These are phyloP conservation scores for Trypanosoma rangeli DNA, from an alignment of 208 protist genomes.

Conservation along the genomic window DNA sequence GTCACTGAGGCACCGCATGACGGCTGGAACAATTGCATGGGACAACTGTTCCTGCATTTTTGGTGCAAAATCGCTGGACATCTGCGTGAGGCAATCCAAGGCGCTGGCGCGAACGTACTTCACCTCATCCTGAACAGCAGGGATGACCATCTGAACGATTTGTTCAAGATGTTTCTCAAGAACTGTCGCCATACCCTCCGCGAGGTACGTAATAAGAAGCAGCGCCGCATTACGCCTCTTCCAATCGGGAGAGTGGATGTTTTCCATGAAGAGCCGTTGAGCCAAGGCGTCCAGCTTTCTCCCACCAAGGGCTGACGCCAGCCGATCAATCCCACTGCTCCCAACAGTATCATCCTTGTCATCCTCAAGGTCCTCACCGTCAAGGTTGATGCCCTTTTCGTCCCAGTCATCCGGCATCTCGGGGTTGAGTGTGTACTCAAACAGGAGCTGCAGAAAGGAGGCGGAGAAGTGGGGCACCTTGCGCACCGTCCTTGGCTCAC, in stretches of 20 bases:
- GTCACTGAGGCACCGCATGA: slow-evolving; percentile 59
- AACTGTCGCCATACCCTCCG: slow-evolving; percentile 64
- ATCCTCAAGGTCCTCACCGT: slow-evolving; percentile 70
- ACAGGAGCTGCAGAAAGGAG: slow-evolving; percentile 83
- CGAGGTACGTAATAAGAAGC: slow-evolving; percentile 67
- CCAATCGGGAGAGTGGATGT: slow-evolving; percentile 74
- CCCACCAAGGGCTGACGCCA: slow-evolving; percentile 71
- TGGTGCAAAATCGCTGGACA: slow-evolving; percentile 69
- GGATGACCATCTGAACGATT: slow-evolving; percentile 54
- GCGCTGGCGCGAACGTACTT: slow-evolving; percentile 79
- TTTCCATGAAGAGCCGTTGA: slow-evolving; percentile 63
- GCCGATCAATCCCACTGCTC: slow-evolving; percentile 66
- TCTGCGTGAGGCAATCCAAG: slow-evolving; percentile 72
- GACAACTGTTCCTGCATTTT: slow-evolving; percentile 55
- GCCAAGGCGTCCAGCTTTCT: slow-evolving; percentile 73
- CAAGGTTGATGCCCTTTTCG: slow-evolving; percentile 40
- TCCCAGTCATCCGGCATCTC: slow-evolving; percentile 72
- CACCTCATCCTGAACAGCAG: slow-evolving; percentile 55
- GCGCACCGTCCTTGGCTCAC: slow-evolving; percentile 67
- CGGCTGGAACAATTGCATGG: slow-evolving; percentile 47
- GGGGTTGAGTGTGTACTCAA: slow-evolving; percentile 79
- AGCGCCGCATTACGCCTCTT: slow-evolving; percentile 73
- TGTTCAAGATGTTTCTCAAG: slow-evolving; percentile 57
- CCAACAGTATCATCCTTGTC: slow-evolving; percentile 67
- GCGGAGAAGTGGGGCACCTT: slow-evolving; percentile 79